Percentiles rank a stretch among this genome's conserved stretches.
Evolutionary conservation across 495 filamentous ascomycete genomes (phyloP).

Genomic region (Glonium stellatum): DNA sequence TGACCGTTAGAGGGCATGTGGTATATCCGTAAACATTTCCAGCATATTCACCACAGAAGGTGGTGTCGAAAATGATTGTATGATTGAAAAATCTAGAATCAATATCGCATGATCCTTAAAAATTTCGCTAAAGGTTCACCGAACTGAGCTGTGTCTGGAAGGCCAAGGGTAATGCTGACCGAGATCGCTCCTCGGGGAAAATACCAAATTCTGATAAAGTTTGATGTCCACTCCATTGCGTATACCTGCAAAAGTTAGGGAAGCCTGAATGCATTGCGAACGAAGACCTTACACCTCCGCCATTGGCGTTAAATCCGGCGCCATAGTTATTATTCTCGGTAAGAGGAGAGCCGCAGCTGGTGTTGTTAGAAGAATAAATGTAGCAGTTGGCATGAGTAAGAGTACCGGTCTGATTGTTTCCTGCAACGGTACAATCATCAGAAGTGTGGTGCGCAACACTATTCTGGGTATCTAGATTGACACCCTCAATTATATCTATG

Average conservation of each 20-base stretch:
- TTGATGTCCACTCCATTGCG: constrained; percentile 65
- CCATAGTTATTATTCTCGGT: neutral
- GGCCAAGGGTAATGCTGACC: constrained; percentile 45
- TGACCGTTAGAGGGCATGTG: constrained; percentile 9
- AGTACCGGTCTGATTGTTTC: constrained; percentile 44
- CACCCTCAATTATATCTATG: constrained; percentile 78
- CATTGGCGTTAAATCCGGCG: constrained; percentile 1
- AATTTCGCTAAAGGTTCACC: constrained; percentile 60
- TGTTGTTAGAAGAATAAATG: constrained; percentile 9
- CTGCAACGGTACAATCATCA: constrained; percentile 52
- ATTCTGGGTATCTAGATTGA: constrained; percentile 59
- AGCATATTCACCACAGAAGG: constrained; percentile 85
- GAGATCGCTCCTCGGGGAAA: constrained; percentile 58
- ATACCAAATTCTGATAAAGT: constrained; percentile 67
- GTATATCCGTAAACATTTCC: constrained; percentile 45
- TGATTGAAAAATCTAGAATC: constrained; percentile 56
- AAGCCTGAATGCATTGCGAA: constrained; percentile 17
- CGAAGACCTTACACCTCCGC: neutral
- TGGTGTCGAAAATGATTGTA: constrained; percentile 70
- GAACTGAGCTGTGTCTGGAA: constrained; percentile 56
- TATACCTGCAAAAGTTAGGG: constrained; percentile 80
- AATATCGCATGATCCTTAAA: constrained; percentile 57
- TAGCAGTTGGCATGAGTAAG: constrained; percentile 47
- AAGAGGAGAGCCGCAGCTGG: constrained; percentile 15
- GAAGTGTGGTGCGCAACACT: constrained; percentile 63